A percentile compares a stretch with the other conserved stretches of the same genome.
phyloP scores from a whole-genome alignment of 2,329 filamentous ascomycete species.

The Nemania sp. region DNA sequence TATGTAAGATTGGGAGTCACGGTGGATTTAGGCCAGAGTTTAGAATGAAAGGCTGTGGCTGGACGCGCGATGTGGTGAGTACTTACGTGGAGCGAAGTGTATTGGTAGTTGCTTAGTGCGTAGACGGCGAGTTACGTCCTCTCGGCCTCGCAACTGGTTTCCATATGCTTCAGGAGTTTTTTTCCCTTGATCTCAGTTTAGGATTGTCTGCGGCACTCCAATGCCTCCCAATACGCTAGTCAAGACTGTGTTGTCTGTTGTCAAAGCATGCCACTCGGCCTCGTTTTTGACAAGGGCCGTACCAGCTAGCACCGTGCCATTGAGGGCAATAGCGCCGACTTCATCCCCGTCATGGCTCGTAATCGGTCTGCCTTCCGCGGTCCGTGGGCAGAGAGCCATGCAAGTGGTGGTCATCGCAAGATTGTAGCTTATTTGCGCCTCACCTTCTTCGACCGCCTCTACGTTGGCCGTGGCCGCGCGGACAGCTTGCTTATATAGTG shows the following conservation, averaged over 20 bases:
- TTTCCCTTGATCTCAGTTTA: background rate
- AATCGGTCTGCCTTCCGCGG: constrained; percentile 51
- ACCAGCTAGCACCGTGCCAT: constrained; percentile 66
- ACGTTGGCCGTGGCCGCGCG: constrained; percentile 23
- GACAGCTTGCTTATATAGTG: constrained; percentile 51
- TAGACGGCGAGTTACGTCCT: constrained; percentile 21
- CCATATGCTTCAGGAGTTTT: background rate
- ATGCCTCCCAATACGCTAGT: constrained; percentile 47
- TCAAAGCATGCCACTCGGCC: constrained; percentile 59
- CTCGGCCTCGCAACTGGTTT: constrained; percentile 18
- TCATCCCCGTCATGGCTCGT: constrained; percentile 33
- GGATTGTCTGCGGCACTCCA: constrained; percentile 38
- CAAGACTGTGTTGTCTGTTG: constrained; percentile 45
- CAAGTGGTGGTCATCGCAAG: constrained; percentile 59
- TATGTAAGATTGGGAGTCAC: constrained; percentile 25
- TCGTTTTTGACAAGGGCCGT: constrained; percentile 65
- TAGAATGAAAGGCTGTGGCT: constrained; percentile 11
- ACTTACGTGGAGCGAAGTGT: constrained; percentile 29
- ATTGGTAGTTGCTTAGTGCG: constrained; percentile 16
- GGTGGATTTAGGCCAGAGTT: background rate
- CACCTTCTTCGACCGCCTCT: constrained; percentile 39
- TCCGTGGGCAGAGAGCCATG: constrained; percentile 59
- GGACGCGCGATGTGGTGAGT: constrained; percentile 28
- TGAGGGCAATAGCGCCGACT: constrained; percentile 54
- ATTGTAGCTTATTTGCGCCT: constrained; percentile 65